Percentiles rank a stretch among this genome's conserved stretches.
Conservation (phyloP, 2,329 filamentous ascomycete species). For the Pseudogymnoascus sp. region DNA sequence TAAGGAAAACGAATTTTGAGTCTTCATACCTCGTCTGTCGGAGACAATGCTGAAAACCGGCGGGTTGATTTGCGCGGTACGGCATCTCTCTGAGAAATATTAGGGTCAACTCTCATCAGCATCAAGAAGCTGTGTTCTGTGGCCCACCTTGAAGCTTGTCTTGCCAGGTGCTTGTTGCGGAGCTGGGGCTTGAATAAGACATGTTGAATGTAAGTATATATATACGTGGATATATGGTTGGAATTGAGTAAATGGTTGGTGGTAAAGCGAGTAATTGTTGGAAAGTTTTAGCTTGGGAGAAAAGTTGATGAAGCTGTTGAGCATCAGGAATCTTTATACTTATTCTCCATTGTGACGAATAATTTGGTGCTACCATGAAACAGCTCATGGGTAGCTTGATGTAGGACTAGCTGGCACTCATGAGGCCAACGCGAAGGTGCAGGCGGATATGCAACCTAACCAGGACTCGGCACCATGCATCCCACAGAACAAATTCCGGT, state of each 20-base stretch:
- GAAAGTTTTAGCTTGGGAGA: background rate
- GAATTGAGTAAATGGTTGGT: background rate
- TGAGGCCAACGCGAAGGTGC: conserved; percentile 5
- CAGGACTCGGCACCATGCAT: conserved; percentile 8
- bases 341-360: background rate
- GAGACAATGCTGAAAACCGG: conserved; percentile 65
- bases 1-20: background rate
- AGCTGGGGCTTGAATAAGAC: conserved; percentile 25
- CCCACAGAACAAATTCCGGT: conserved; percentile 8
- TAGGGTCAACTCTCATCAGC: conserved; percentile 19
- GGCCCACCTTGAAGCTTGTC: conserved; percentile 32
- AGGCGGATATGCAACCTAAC: conserved; percentile 9
- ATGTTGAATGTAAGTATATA: conserved; percentile 15
- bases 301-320: conserved; percentile 6
- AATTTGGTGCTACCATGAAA: conserved; percentile 5
- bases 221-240: background rate
- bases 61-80: conserved; percentile 40
- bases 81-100: conserved; percentile 45
- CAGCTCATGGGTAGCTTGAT: conserved; percentile 6
- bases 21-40: conserved; percentile 58
- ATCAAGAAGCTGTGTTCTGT: conserved; percentile 20
- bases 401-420: conserved; percentile 5
- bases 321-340: conserved; percentile 5
- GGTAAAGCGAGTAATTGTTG: background rate
- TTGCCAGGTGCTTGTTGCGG: conserved; percentile 27